Base-by-base conservation (phyloP, 1,284 basidiomycete genomes). In the Ustilago crameri region DNA sequence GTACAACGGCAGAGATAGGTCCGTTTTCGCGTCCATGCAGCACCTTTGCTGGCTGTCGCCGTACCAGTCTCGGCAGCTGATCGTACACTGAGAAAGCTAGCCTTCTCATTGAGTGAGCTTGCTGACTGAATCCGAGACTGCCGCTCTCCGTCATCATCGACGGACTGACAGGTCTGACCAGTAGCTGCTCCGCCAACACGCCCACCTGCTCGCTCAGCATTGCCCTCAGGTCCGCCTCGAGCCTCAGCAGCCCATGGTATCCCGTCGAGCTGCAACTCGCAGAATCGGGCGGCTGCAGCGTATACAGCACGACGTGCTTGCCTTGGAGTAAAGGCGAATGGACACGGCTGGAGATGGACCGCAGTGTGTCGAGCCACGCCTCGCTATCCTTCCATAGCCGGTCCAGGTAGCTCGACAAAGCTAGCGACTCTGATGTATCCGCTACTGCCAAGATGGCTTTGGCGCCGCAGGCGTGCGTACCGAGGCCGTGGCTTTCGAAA, bases 41-140 rank as follows among this genome's bases (percentile, higher is more conserved):
- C 43, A 71, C 53, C 50, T 74, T 74, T 17, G 57, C 59, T 12
- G 67, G 65, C 20, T 63, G 62, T 12, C 67, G 43, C 14, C 58
- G 44, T 9, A 74, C 65, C 9, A 63, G 55, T 22, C 75, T 49
- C 18, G 52, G 50, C 40, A 76, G 50, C 45, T 70, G 63, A 38
- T 76, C 75, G 50, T 74, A 76, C 30, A 76, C 61, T 20, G 64
- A 61, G 32, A 76, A 66, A 5, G 55, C 66, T 30, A 74, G 41
- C 12, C 51, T 32, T 22, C 67, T 47, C 47, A 76, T 24, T 17
- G 54, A 43, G 22, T 61, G 47, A 32, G 32, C 27, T 10, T 54
- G 43, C 43, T 60, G 54, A 7, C 67, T 58, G 12, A 76, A 53
- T 0, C 68, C 66, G 3, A 65, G 45, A 27, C 55, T 59, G 22